Evolutionary conservation across 2,329 filamentous ascomycete genomes (phyloP).

Genomic region (Pseudogymnoascus sp.): DNA sequence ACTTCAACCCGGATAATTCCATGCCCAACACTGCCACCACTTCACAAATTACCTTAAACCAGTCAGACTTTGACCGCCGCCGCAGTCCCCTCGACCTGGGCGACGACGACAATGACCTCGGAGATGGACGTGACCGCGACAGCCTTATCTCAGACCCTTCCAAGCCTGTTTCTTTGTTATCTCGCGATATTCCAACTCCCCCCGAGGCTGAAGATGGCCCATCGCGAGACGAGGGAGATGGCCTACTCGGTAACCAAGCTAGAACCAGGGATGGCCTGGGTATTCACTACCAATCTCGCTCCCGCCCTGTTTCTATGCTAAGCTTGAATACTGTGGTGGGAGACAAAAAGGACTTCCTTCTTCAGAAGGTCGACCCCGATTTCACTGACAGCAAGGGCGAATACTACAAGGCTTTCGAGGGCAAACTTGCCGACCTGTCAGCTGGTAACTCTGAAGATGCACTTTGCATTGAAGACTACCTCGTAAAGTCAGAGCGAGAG

Average conservation of each 20-base stretch:
- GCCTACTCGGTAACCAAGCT: neutral
- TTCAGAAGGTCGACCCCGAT: conserved; percentile 61
- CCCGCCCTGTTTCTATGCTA: conserved; percentile 35
- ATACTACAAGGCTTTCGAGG: conserved; percentile 53
- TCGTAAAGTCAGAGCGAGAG: conserved; percentile 59
- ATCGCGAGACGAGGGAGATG: neutral
- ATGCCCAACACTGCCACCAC: neutral
- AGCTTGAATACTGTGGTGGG: conserved; percentile 53
- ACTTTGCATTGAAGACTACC: conserved; percentile 59
- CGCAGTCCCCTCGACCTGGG: neutral
- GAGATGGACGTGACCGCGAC: neutral
- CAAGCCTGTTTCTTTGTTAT: neutral
- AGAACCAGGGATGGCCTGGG: neutral
- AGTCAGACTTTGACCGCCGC: conserved; percentile 1
- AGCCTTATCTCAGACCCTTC: neutral
- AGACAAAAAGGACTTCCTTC: conserved; percentile 53
- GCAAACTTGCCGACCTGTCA: conserved; percentile 46
- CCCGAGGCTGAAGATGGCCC: neutral
- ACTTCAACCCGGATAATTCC: neutral
- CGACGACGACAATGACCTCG: neutral
- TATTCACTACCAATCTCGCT: conserved; percentile 2
- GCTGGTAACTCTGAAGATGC: conserved; percentile 51
- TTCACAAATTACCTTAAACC: neutral
- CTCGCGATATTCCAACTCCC: neutral
- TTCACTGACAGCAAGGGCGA: conserved; percentile 60